Percentiles rank a stretch among this genome's conserved stretches.
Conservation (phyloP, 208 protist species). For the Leishmania arabica region DNA sequence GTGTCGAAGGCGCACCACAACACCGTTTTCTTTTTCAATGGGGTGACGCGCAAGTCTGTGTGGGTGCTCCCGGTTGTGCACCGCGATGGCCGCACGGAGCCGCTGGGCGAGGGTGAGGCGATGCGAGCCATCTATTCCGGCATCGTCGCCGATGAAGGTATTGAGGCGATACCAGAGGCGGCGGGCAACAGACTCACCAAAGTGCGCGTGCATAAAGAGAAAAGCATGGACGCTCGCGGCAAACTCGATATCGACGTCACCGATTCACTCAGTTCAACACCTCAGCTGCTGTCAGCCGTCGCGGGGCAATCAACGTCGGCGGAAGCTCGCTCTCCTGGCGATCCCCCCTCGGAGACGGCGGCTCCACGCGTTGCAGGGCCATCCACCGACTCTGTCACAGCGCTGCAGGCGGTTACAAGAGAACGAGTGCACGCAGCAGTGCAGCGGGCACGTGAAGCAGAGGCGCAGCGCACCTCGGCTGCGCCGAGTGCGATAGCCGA, state of each 20-base stretch:
- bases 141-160: neutral
- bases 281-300: too few relatives aligned
- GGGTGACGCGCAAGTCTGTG: constrained; percentile 32
- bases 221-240: neutral
- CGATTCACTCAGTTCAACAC: neutral
- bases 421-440: constrained; percentile 17
- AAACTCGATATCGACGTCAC: neutral
- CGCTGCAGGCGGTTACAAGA: neutral
- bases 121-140: constrained; percentile 20
- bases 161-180: neutral
- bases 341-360: neutral
- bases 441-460: constrained; percentile 13
- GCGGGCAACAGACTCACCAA: neutral
- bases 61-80: constrained; percentile 69
- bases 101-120: constrained; percentile 25
- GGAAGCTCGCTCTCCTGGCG: neutral
- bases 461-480: neutral
- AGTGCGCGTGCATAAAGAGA: neutral
- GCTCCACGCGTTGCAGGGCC: neutral
- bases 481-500: neutral
- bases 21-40: constrained; percentile 73
- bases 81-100: constrained; percentile 22
- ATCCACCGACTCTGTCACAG: neutral
- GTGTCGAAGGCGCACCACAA: constrained; percentile 53
- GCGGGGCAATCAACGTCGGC: neutral